A percentile compares a stretch with the other conserved stretches of the same genome.
Conservation (phyloP, 345 rosid species). For the Aquilaria yunnanensis region DNA sequence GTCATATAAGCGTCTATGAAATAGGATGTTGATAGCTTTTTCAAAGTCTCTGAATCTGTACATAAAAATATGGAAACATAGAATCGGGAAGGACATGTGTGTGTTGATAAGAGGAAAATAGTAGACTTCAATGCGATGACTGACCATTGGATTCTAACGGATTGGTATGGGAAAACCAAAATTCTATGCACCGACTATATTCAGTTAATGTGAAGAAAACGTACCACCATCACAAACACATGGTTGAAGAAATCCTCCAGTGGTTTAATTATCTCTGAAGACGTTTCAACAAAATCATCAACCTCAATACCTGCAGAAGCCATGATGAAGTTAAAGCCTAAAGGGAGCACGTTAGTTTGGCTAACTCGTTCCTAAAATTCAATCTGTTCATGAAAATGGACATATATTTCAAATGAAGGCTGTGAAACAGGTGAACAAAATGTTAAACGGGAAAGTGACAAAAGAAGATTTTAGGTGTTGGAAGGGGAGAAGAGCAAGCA, state of each 20-base stretch:
- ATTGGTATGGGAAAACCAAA: not conserved
- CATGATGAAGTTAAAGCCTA: not conserved
- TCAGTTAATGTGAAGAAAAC: constrained; percentile 21
- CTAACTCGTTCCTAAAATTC: no score
- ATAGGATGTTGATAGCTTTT: not conserved
- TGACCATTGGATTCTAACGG: not conserved
- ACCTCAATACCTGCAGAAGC: constrained; percentile 54
- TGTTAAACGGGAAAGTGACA: not conserved
- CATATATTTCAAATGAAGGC: no score
- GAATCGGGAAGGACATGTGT: no score
- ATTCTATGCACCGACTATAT: no score
- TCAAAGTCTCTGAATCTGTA: no score
- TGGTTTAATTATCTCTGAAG: constrained; percentile 58
- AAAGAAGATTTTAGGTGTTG: no score
- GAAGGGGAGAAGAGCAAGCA: no score
- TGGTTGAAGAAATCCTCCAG: constrained; percentile 84
- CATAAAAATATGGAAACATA: no score
- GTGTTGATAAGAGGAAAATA: no score
- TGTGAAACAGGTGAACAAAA: not conserved
- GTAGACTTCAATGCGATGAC: not conserved
- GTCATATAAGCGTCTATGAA: not conserved
- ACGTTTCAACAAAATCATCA: constrained; percentile 67
- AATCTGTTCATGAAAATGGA: no score
- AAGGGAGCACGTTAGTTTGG: no score
- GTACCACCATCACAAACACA: constrained; percentile 97